Evolutionary conservation across 164 flowering plant species (phyloP).

Genomic region (Kalanchoe fedtschenkoi): DNA sequence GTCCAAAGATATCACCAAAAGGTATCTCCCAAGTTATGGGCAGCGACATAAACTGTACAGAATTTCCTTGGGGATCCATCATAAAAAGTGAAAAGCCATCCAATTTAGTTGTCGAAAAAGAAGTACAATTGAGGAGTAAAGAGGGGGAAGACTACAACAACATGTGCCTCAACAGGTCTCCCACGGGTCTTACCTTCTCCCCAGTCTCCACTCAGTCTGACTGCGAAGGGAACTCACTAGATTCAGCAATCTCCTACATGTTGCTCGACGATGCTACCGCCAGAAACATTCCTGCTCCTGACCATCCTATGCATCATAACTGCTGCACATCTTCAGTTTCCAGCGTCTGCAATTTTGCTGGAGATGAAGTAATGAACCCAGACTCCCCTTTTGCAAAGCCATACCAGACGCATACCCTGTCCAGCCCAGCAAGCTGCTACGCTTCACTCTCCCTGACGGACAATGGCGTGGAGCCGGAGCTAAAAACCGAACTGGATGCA

Average conservation of each 20-base stretch:
- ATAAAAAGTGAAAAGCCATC: slow-evolving; percentile 10
- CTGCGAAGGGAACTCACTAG: background rate
- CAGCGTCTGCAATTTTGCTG: slow-evolving; percentile 10
- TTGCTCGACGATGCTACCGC: background rate
- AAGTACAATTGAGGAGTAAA: background rate
- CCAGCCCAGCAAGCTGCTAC: slow-evolving; percentile 23
- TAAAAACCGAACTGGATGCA: slow-evolving; percentile 46
- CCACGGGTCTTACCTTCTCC: too few relatives aligned
- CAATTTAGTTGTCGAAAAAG: slow-evolving; percentile 8
- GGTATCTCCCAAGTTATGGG: slow-evolving; percentile 13
- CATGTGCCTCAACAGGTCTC: background rate
- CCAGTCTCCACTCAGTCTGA: background rate
- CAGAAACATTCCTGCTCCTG: slow-evolving; percentile 17
- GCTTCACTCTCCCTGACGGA: slow-evolving; percentile 26
- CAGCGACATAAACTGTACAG: slow-evolving; percentile 6
- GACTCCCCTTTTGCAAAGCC: slow-evolving; percentile 10
- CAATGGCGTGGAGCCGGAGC: slow-evolving; percentile 29
- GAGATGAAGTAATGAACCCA: slow-evolving; percentile 13
- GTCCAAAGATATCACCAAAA: slow-evolving; percentile 11
- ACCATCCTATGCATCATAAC: slow-evolving; percentile 15
- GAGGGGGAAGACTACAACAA: slow-evolving; percentile 1
- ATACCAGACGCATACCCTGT: slow-evolving; percentile 9
- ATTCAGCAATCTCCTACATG: background rate
- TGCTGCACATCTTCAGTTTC: slow-evolving; percentile 11
- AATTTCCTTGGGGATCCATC: slow-evolving; percentile 12